Evolutionary conservation across 768 basidiomycete genomes (phyloP), one percentile per base, ranked within the genome.

Genomic region (Tylopilus intermedius): DNA sequence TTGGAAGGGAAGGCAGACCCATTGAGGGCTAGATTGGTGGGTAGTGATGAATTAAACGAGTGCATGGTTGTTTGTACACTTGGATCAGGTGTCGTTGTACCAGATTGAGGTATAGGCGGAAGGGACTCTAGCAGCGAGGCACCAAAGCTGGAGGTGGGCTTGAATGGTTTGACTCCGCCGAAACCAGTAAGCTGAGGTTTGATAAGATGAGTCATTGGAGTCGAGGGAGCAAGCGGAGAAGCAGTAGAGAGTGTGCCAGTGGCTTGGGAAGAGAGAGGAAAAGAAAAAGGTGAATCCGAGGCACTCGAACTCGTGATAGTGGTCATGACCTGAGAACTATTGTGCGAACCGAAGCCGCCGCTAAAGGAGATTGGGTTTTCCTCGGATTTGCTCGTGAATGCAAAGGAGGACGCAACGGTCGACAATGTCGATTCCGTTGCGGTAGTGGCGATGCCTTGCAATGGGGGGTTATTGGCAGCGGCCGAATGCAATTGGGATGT

Each of bases 111-210:
- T 50, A 91, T 82, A 5, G 90, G 75, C 2, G 92, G 92, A 24
- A 93, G 69, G 3, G 81, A 79, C 47, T 86, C 86, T 54, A 93
- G 61, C 38, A 93, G 65, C 14, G 82, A 80, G 32, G 86, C 83
- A 29, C 90, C 90, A 63, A 93, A 93, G 39, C 80, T 84, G 2
- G 84, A 87, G 2, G 84, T 78, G 2, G 90, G 90, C 62, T 90
- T 90, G 76, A 93, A 93, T 6, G 87, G 80, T 64, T 86, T 90
- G 58, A 90, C 66, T 5, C 83, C 85, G 24, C 77, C 73, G 49
- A 75, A 79, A 2, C 79, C 80, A 5, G 79, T 81, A 43, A 58
- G 47, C 60, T 81, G 79, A 4, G 77, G 60, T 57, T 73, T 74
- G 14, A 80, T 47, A 41, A 55, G 63, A 42, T 48, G 35, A 22